A percentile compares a stretch with the other conserved stretches of the same genome.
Conservation (phyloP, 768 basidiomycete genomes). For the Galerina marginata region DNA sequence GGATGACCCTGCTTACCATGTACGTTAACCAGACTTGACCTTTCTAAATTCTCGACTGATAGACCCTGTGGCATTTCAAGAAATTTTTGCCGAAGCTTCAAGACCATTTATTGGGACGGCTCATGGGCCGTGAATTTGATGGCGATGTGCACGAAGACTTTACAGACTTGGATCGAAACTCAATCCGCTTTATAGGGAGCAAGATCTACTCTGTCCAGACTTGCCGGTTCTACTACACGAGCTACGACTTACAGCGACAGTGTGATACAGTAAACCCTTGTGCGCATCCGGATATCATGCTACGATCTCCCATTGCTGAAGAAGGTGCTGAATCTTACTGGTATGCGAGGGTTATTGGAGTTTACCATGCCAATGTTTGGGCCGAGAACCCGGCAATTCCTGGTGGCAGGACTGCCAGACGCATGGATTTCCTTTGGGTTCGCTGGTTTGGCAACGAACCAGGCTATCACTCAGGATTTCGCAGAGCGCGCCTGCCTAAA, state of each 20-base stretch:
- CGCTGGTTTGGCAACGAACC: too few relatives aligned
- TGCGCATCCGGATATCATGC: conserved; percentile 33
- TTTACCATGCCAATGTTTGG: conserved; percentile 26
- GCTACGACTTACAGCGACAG: conserved; percentile 29
- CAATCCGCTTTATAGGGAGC: conserved; percentile 23
- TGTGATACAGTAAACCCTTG: conserved; percentile 34
- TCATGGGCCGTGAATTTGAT: conserved; percentile 29
- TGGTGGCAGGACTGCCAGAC: conserved; percentile 8
- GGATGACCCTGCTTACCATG: conserved; percentile 9
- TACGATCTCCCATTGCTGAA: conserved; percentile 19
- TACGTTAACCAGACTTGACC: neutral
- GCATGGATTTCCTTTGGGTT: too few relatives aligned
- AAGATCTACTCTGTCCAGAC: conserved; percentile 28
- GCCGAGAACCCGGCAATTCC: conserved; percentile 14
- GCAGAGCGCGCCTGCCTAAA: too few relatives aligned
- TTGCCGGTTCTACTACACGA: conserved; percentile 33
- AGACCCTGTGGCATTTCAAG: conserved; percentile 2
- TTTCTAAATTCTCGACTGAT: neutral
- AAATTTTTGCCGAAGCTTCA: conserved; percentile 35
- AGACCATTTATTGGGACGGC: conserved; percentile 37
- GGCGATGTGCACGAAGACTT: conserved; percentile 34
- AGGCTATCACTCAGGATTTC: too few relatives aligned
- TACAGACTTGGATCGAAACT: conserved; percentile 26
- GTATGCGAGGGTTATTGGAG: too few relatives aligned
- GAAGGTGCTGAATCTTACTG: conserved; percentile 24